These are phyloP conservation scores for Chytridium lagenaria DNA, from an alignment of 371 early-diverging fungal species.

Conservation along the genomic window DNA sequence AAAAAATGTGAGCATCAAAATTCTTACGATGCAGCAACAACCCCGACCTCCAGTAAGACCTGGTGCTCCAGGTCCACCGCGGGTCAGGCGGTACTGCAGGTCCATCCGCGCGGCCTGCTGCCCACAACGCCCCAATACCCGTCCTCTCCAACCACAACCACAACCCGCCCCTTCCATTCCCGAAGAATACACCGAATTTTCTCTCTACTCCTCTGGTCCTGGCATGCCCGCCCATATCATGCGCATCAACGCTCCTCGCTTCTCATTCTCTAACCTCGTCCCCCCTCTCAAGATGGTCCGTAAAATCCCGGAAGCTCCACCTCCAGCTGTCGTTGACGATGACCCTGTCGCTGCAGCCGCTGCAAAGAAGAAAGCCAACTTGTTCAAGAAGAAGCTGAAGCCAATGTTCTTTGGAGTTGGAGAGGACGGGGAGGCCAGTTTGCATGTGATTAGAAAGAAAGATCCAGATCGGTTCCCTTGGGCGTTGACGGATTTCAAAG, in stretches of 20 bases:
- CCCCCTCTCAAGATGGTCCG: conserved; percentile 1
- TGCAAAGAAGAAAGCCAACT: not conserved
- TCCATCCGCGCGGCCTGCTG: too few relatives aligned
- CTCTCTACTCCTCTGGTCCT: not conserved
- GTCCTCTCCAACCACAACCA: not conserved
- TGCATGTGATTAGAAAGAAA: conserved; percentile 17
- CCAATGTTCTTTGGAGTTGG: conserved; percentile 31
- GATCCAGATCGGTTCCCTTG: conserved; percentile 55
- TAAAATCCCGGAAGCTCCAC: too few relatives aligned
- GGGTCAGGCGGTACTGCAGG: too few relatives aligned
- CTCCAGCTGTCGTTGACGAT: too few relatives aligned
- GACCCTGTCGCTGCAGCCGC: too few relatives aligned
- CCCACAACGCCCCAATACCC: too few relatives aligned
- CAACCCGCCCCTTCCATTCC: not conserved
- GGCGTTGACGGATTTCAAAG: conserved; percentile 44
- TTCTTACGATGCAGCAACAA: too few relatives aligned
- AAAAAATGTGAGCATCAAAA: too few relatives aligned
- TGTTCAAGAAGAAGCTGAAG: conserved; percentile 33
- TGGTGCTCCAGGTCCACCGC: too few relatives aligned
- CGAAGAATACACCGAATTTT: not conserved
- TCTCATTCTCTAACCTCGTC: not conserved
- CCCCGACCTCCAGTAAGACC: too few relatives aligned
- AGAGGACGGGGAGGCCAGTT: conserved; percentile 20
- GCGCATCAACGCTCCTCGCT: not conserved
- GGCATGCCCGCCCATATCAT: not conserved